Base-by-base conservation (phyloP, 106 monocot species). In the Allium cepa region DNA sequence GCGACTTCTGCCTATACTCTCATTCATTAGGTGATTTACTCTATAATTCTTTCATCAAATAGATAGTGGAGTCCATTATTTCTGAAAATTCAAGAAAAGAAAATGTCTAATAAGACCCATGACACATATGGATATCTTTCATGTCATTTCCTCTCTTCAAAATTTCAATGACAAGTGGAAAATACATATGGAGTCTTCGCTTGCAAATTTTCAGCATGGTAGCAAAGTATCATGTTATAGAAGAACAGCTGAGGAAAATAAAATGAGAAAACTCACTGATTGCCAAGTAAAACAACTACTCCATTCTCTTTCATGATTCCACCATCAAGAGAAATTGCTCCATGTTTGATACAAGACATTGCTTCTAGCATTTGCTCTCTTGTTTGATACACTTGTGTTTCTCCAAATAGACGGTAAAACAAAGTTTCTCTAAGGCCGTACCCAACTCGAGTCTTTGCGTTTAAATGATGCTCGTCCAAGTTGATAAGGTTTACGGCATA, bases 321-420 rank as follows among this genome's bases (percentile, higher is more conserved):
- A 71, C 80, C 80, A 72, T 76, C 76, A 53, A 80, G 66, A 65
- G 80, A 80, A 58, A 80, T 46, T 11, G 80, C 76, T 13, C 76
- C 80, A 5, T 55, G 66, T 26, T 76, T 71, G 26, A 80, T 76
- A 55, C 69, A 76, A 9, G 61, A 14, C 4, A 9, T 27, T 45
- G 80, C 76, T 28, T 48, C 48, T 56, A 46, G 13, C 71, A 76
- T 75, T 45, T 80, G 64, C 26, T 45, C 53, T 28, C 80, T 61
- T n/a, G 80, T 75, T 62, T 66, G 16, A 49, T 80, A 80, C 9
- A 80, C 80, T 67, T 80, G 80, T 28, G 66, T 51, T 52, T 80
- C 66, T 22, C 75, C 75, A 70, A 80, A 60, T 6, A 80, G 69
- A 9, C 26, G 75, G 59, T 80, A 80, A 46, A 75, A 80, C 51